These are phyloP conservation scores for Colletotrichum simmondsii DNA, from an alignment of 2,329 filamentous ascomycete species.

Conservation along the genomic window DNA sequence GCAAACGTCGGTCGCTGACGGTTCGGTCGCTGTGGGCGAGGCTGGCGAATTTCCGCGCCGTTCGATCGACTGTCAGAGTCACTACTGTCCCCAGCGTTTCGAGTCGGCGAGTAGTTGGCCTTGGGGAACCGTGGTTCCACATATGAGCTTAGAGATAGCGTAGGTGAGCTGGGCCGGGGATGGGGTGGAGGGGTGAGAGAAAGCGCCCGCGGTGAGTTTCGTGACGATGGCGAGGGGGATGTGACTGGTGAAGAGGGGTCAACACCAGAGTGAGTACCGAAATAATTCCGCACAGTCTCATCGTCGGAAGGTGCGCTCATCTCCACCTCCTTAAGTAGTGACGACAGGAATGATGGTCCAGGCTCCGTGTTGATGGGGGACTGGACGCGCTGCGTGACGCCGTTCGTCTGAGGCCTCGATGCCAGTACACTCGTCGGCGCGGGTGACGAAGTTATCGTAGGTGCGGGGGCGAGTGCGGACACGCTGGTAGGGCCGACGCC, in stretches of 20 bases:
- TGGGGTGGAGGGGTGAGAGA: slow-evolving; percentile 78
- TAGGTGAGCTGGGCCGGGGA: slow-evolving; percentile 72
- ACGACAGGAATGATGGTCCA: slow-evolving; percentile 85
- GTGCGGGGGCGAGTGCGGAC: slow-evolving; percentile 23
- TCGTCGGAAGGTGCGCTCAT: slow-evolving; percentile 69
- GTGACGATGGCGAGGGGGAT: slow-evolving; percentile 73
- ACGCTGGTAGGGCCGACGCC: slow-evolving; percentile 39
- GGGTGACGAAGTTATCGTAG: slow-evolving; percentile 36
- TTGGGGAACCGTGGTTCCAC: slow-evolving; percentile 81
- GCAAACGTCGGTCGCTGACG: slow-evolving; percentile 49
- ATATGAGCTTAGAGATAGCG: slow-evolving; percentile 74
- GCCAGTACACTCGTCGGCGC: slow-evolving; percentile 35
- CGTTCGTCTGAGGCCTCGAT: slow-evolving; percentile 32
- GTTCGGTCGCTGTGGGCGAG: slow-evolving; percentile 60
- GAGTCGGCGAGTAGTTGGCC: slow-evolving; percentile 76
- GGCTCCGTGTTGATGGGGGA: slow-evolving; percentile 43
- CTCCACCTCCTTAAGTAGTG: slow-evolving; percentile 89
- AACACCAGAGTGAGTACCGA: slow-evolving; percentile 42
- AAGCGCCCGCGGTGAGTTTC: slow-evolving; percentile 74
- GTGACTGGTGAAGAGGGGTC: slow-evolving; percentile 70
- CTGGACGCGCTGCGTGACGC: slow-evolving; percentile 11
- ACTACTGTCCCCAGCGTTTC: slow-evolving; percentile 56
- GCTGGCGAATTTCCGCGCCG: slow-evolving; percentile 61
- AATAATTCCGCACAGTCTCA: slow-evolving; percentile 57
- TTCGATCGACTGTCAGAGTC: slow-evolving; percentile 53